A percentile compares a stretch with the other conserved stretches of the same genome.
These are phyloP conservation scores for Yarrowia osloensis DNA, from an alignment of 805 yeast genomes.

Conservation along the genomic window DNA sequence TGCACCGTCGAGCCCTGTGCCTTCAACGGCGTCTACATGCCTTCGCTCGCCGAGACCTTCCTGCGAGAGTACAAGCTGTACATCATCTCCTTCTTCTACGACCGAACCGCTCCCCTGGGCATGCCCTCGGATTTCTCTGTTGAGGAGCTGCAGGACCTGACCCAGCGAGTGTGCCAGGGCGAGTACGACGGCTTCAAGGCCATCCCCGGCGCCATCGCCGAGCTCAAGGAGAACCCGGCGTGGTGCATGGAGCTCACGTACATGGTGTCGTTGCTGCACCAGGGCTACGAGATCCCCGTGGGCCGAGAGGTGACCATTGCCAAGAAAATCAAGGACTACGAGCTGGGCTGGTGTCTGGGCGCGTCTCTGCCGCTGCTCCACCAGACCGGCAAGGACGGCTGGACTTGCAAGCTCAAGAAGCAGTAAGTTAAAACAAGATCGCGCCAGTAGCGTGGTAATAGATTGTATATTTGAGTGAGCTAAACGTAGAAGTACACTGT, in stretches of 20 bases:
- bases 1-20: conserved; percentile 85
- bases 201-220: conserved; percentile 64
- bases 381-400: conserved; percentile 32
- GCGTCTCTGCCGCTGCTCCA: conserved; percentile 89
- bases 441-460: no score
- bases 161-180: conserved; percentile 85
- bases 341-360: conserved; percentile 98
- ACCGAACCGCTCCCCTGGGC: conserved; percentile 89
- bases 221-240: conserved; percentile 75
- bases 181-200: conserved; percentile 73
- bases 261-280: conserved; percentile 85
- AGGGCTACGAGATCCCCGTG: conserved; percentile 95
- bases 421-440: neutral
- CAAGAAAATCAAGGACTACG: conserved; percentile 81
- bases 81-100: conserved; percentile 93
- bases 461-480: neutral
- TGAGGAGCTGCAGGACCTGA: conserved; percentile 77
- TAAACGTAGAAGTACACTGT: no score
- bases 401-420: conserved; percentile 34
- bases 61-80: conserved; percentile 72
- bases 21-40: conserved; percentile 97
- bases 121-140: conserved; percentile 90
- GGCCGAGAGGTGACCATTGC: conserved; percentile 90
- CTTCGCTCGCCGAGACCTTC: conserved; percentile 80
- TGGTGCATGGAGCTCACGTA: conserved; percentile 94